phyloP scores from a whole-genome alignment of 2,329 filamentous ascomycete species.

The Aspergillus unguis region DNA sequence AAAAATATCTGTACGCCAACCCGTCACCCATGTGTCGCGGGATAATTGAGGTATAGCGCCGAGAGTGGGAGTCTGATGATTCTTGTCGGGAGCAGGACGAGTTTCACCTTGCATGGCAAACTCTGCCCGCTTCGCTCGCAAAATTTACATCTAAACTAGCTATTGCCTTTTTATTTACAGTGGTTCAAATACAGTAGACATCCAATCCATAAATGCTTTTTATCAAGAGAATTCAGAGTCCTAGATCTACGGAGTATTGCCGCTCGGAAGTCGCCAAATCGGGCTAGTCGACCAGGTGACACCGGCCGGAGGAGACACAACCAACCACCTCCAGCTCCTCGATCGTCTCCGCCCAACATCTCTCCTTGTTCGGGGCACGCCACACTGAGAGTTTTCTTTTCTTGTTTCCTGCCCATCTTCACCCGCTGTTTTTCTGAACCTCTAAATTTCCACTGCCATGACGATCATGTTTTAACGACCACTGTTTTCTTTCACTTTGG shows the following conservation, averaged over 20 bases:
- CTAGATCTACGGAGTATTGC: constrained; percentile 6
- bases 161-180: no score
- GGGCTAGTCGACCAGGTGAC: constrained; percentile 15
- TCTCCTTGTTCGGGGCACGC: constrained; percentile 31
- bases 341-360: constrained; percentile 22
- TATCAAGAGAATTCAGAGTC: background rate
- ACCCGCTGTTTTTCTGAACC: constrained; percentile 4
- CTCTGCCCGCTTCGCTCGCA: no score
- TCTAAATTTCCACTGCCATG: constrained; percentile 2
- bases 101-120: no score
- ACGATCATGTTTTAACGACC: constrained; percentile 21
- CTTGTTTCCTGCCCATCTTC: background rate
- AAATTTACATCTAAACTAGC: no score
- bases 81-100: no score
- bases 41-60: no score
- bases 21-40: no score
- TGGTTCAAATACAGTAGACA: no score
- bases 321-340: constrained; percentile 23
- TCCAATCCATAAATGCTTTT: no score
- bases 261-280: constrained; percentile 17
- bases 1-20: no score
- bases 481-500: constrained; percentile 14
- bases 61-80: no score
- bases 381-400: constrained; percentile 15
- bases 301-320: constrained; percentile 11